These are phyloP conservation scores for Suhomyces prunicola DNA, from an alignment of 805 yeast species.

Conservation along the genomic window DNA sequence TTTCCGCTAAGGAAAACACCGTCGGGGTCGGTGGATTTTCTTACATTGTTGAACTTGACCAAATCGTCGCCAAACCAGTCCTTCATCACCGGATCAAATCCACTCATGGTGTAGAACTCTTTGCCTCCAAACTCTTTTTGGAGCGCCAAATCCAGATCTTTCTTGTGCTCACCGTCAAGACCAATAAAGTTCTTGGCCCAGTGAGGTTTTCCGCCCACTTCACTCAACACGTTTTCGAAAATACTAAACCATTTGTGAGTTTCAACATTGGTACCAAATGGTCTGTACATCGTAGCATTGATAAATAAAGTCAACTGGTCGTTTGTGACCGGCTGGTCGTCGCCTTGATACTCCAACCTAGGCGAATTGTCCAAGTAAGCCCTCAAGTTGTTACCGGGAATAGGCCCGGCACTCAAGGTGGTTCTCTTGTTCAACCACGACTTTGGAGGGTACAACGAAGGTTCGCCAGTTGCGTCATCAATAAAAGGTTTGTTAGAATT, in stretches of 20 bases:
- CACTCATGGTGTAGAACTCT: slow-evolving; percentile 71
- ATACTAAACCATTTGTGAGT: slow-evolving; percentile 75
- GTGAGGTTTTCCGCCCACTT: slow-evolving; percentile 90
- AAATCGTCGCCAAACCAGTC: slow-evolving; percentile 82
- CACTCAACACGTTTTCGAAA: slow-evolving; percentile 76
- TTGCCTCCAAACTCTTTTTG: slow-evolving; percentile 41
- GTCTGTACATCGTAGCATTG: slow-evolving; percentile 94
- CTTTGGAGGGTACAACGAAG: slow-evolving; percentile 39
- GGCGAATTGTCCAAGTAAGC: slow-evolving; percentile 86
- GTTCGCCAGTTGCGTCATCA: slow-evolving; percentile 33
- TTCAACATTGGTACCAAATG: slow-evolving; percentile 74
- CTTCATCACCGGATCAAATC: slow-evolving; percentile 63
- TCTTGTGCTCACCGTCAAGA: slow-evolving; percentile 33
- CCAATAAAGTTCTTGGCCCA: slow-evolving; percentile 98
- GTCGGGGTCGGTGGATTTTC: slow-evolving; percentile 72
- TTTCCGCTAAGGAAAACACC: slow-evolving; percentile 76
- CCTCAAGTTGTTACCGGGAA: slow-evolving; percentile 78
- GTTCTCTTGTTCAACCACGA: slow-evolving; percentile 54
- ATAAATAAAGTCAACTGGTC: slow-evolving; percentile 80
- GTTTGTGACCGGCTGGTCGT: slow-evolving; percentile 52
- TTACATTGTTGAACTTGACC: slow-evolving; percentile 54
- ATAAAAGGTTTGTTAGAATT: slow-evolving; percentile 36
- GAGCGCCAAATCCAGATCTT: slow-evolving; percentile 35
- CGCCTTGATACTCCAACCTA: slow-evolving; percentile 45
- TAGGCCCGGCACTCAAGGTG: slow-evolving; percentile 64